Evolutionary conservation across 2,329 filamentous ascomycete genomes (phyloP).

Genomic region (Talaromyces sp.): DNA sequence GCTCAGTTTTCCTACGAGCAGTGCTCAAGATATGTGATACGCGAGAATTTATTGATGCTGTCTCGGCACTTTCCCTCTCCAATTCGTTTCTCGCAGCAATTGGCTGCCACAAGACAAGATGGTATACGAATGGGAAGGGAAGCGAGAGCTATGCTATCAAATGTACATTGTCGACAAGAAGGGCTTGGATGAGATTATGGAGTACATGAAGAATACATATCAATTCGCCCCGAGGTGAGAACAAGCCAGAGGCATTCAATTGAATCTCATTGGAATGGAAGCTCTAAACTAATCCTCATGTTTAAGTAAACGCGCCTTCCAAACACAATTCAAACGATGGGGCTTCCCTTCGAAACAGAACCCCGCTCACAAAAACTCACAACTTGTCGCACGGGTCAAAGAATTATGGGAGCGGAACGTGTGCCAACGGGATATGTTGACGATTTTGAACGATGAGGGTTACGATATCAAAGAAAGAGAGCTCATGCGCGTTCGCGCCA

Average conservation of each 20-base stretch:
- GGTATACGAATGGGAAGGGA: constrained; percentile 66
- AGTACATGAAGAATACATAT: constrained; percentile 62
- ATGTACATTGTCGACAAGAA: constrained; percentile 75
- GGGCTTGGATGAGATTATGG: constrained; percentile 70
- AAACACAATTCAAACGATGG: constrained; percentile 75
- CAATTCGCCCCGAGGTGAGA: constrained; percentile 67
- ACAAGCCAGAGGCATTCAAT: constrained; percentile 23
- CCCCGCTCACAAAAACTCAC: constrained; percentile 66
- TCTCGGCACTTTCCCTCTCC: constrained; percentile 23
- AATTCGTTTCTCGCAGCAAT: background rate
- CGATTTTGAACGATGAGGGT: constrained; percentile 66
- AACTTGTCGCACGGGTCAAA: constrained; percentile 65
- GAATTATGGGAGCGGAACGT: constrained; percentile 76
- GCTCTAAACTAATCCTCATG: background rate
- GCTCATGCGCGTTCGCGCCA: constrained; percentile 65
- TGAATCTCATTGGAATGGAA: background rate
- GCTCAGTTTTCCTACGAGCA: too few relatives aligned
- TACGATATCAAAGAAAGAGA: constrained; percentile 70
- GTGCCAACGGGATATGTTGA: constrained; percentile 69
- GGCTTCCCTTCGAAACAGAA: constrained; percentile 72
- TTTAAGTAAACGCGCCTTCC: constrained; percentile 66
- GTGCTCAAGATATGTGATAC: background rate
- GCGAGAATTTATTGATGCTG: constrained; percentile 25
- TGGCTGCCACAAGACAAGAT: constrained; percentile 26
- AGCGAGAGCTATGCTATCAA: constrained; percentile 62